Conservation (phyloP, 805 yeast genomes). For the Cyberlindnera lachancei region DNA sequence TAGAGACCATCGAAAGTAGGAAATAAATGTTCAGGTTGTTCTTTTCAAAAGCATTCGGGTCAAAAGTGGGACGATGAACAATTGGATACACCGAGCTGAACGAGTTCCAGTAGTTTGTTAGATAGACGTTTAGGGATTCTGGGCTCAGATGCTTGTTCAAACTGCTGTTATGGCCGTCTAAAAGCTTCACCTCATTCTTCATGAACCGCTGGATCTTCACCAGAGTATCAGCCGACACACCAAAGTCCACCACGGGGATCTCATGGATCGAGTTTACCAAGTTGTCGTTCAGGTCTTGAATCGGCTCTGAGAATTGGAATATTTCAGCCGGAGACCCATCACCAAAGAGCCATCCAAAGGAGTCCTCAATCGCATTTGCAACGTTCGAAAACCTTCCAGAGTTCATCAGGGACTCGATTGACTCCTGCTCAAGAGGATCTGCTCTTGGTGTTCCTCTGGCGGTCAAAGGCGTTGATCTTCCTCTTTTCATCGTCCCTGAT, state of each 20-base stretch:
- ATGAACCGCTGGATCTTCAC: constrained; percentile 1
- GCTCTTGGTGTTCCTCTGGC: too few species aligned
- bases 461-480: too few species aligned
- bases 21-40: constrained; percentile 6
- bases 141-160: too few species aligned
- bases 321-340: not conserved
- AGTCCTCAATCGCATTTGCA: constrained; percentile 16
- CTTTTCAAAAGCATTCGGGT: constrained; percentile 5
- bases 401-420: constrained; percentile 1
- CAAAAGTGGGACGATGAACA: constrained; percentile 30
- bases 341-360: constrained; percentile 22
- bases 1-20: constrained; percentile 11
- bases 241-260: constrained; percentile 3
- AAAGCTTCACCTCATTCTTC: not conserved
- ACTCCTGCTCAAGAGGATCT: not conserved
- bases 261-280: constrained; percentile 1
- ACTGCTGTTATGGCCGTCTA: not conserved
- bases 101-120: constrained; percentile 28
- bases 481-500: too few species aligned
- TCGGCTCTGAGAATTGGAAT: not conserved
- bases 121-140: constrained; percentile 12
- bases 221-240: constrained; percentile 1
- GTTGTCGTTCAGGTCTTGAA: not conserved
- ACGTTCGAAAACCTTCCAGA: constrained; percentile 11
- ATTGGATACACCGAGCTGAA: constrained; percentile 33